A percentile compares a stretch with the other conserved stretches of the same genome.
These are phyloP conservation scores for Botrytis squamosa DNA, from an alignment of 2,329 filamentous ascomycete genomes.

Conservation along the genomic window DNA sequence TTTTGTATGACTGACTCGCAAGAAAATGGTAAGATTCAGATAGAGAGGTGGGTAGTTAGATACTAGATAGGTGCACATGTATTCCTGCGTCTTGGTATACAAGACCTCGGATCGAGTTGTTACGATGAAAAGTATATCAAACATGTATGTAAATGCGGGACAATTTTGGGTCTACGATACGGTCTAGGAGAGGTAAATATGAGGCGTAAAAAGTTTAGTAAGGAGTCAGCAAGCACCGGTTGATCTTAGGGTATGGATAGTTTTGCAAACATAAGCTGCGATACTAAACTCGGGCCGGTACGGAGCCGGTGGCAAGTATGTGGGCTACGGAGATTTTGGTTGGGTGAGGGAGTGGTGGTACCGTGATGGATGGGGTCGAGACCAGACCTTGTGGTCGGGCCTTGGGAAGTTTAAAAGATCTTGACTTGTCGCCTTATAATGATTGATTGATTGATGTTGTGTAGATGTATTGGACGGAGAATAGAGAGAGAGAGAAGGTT, in stretches of 20 bases:
- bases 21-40: neutral
- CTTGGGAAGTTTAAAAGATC: neutral
- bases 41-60: neutral
- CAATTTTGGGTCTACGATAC: neutral
- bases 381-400: slow-evolving; percentile 11
- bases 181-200: neutral
- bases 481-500: neutral
- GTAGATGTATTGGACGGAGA: neutral
- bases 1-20: neutral
- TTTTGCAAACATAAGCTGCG: neutral
- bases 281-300: slow-evolving; percentile 5
- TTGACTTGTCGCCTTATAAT: neutral
- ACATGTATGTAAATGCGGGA: neutral
- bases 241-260: neutral
- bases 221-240: neutral
- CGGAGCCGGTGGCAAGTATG: slow-evolving; percentile 1
- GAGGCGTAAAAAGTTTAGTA: neutral
- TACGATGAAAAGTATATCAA: neutral
- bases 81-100: neutral
- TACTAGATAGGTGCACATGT: neutral
- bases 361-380: slow-evolving; percentile 11
- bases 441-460: neutral
- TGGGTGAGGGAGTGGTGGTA: slow-evolving; percentile 5
- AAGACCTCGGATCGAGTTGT: slow-evolving; percentile 11
- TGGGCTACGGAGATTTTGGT: slow-evolving; percentile 2